phyloP scores from a whole-genome alignment of 768 basidiomycete species.

The Ephemerocybe angulata region DNA sequence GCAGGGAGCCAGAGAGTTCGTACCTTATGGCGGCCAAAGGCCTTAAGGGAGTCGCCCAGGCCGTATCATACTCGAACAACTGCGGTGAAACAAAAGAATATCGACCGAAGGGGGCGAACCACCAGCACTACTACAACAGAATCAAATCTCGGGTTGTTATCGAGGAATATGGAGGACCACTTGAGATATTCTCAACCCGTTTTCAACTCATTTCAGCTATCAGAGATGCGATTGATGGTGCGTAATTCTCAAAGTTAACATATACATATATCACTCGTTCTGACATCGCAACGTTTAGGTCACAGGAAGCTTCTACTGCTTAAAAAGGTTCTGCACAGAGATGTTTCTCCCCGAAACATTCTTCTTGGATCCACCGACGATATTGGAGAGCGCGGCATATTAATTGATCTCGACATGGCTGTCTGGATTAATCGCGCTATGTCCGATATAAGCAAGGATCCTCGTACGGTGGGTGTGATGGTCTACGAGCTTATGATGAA shows the following conservation, averaged over 20 bases:
- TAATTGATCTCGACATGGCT: not conserved
- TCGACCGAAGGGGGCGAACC: not conserved
- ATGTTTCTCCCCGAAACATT: not conserved
- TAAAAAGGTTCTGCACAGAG: not conserved
- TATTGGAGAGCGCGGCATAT: not conserved
- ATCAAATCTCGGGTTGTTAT: not conserved
- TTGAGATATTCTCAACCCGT: not conserved
- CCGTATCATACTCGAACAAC: not conserved
- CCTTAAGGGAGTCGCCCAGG: not conserved
- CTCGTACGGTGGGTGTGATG: not conserved
- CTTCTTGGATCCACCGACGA: not conserved
- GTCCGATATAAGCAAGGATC: not conserved
- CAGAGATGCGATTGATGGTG: not conserved
- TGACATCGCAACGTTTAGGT: not conserved
- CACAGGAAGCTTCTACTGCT: not conserved
- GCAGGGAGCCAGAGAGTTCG: not conserved
- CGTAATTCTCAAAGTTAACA: not conserved
- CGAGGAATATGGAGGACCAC: not conserved
- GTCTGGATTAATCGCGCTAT: not conserved
- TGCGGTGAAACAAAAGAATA: not conserved
- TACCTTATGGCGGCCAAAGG: not conserved
- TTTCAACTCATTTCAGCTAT: not conserved
- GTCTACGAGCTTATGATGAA: no score
- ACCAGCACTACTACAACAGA: not conserved
- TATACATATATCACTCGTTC: not conserved